Conservation (phyloP, 192 early-diverging fungal genomes). For the Linnemannia schmuckeri region DNA sequence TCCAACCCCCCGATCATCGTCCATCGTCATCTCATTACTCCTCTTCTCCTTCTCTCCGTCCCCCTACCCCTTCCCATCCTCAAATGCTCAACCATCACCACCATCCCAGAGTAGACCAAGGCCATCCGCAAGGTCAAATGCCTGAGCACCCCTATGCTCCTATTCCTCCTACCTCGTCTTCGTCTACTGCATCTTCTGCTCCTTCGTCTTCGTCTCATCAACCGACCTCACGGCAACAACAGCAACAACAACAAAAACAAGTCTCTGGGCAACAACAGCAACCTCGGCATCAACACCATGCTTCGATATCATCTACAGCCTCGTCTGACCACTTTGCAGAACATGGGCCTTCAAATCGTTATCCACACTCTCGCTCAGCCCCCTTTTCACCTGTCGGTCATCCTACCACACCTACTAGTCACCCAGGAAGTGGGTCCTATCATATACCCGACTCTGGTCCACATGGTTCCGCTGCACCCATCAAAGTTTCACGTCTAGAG, state of each 20-base stretch:
- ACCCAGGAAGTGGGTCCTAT: not conserved
- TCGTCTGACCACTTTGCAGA: conserved; percentile 20
- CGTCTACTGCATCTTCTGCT: not conserved
- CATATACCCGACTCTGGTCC: conserved; percentile 9
- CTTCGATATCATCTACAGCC: conserved; percentile 27
- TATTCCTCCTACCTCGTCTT: not conserved
- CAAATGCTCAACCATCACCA: conserved; percentile 10
- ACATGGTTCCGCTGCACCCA: conserved; percentile 5
- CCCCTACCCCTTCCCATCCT: conserved; percentile 25
- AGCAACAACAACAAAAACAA: conserved; percentile 19
- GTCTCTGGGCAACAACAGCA: conserved; percentile 16
- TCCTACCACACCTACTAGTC: not conserved
- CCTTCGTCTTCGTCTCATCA: conserved; percentile 5
- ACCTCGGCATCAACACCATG: conserved; percentile 23
- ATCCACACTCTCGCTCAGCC: conserved; percentile 15
- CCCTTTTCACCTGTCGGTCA: conserved; percentile 18
- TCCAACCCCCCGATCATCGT: conserved; percentile 8
- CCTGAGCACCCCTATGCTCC: conserved; percentile 30
- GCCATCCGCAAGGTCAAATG: conserved; percentile 19
- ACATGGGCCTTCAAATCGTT: not conserved
- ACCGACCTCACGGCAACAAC: not conserved
- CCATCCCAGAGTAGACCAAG: conserved; percentile 28
- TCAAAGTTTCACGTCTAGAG: conserved; percentile 9
- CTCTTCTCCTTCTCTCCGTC: conserved; percentile 8
- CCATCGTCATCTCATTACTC: not conserved